Conservation (phyloP, 345 rosid species). For the Eucalyptus cloeziana region DNA sequence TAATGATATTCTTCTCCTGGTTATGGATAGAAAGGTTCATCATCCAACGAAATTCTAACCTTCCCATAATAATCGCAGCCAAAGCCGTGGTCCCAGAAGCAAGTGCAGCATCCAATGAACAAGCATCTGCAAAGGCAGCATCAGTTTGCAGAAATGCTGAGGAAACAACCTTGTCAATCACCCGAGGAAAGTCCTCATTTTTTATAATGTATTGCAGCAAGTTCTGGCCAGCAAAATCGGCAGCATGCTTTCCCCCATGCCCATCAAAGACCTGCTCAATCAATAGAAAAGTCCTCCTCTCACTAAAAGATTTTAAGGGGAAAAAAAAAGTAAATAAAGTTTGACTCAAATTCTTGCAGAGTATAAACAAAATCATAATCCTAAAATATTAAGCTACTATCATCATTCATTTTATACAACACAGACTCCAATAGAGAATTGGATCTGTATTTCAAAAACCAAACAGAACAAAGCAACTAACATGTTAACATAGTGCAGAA, state of each 20-base stretch:
- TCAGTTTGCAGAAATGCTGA: constrained; percentile 84
- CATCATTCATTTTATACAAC: not conserved
- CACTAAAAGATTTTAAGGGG: not conserved
- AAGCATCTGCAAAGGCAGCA: constrained; percentile 67
- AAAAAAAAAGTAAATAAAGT: not conserved
- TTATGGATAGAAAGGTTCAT: not conserved
- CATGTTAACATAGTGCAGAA: not conserved
- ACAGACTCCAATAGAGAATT: not conserved
- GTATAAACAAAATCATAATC: not conserved
- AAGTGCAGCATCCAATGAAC: constrained; percentile 50
- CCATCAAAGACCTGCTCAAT: constrained; percentile 41
- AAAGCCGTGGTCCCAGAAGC: constrained; percentile 90
- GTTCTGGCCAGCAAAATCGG: constrained; percentile 59
- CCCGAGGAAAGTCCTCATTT: constrained; percentile 57
- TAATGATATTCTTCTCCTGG: not conserved
- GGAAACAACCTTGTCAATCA: constrained; percentile 53
- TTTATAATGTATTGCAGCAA: constrained; percentile 62
- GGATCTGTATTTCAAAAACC: not conserved
- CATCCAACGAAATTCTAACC: constrained; percentile 27
- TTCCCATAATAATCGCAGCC: constrained; percentile 71
- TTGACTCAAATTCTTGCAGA: no score
- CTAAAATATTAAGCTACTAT: not conserved
- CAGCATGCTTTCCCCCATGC: constrained; percentile 92
- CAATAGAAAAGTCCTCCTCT: not conserved
- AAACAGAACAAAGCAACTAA: not conserved